Evolutionary conservation across 768 basidiomycete species (phyloP).

Genomic region (Leccinum ochraceum): DNA sequence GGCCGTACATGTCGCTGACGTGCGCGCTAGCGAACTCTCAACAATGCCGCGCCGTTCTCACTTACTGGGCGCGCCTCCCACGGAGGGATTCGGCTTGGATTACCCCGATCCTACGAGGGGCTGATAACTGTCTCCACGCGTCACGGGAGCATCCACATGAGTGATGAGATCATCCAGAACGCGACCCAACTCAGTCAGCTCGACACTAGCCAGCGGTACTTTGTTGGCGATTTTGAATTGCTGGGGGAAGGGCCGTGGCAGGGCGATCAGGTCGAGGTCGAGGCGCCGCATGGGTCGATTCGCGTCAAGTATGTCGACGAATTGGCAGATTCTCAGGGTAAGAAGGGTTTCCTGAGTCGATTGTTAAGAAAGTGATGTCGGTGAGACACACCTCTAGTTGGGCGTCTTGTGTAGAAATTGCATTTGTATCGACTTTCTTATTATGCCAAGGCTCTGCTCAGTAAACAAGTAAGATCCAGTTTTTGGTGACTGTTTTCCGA

Average conservation of each 20-base stretch:
- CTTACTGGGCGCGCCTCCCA: slow-evolving; percentile 13
- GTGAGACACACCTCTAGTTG: neutral
- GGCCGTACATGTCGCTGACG: neutral
- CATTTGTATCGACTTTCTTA: neutral
- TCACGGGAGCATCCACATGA: slow-evolving; percentile 18
- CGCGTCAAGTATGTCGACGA: slow-evolving; percentile 26
- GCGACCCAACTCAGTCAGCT: slow-evolving; percentile 27
- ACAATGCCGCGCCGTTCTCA: slow-evolving; percentile 16
- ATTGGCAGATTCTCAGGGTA: neutral
- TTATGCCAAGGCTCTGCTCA: too few species aligned
- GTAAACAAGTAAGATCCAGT: too few species aligned
- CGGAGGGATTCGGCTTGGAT: slow-evolving; percentile 13
- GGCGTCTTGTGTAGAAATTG: neutral
- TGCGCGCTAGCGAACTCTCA: slow-evolving; percentile 15
- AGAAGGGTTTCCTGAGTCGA: slow-evolving; percentile 20
- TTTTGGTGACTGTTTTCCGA: neutral
- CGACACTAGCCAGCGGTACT: slow-evolving; percentile 18
- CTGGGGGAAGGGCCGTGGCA: slow-evolving; percentile 23
- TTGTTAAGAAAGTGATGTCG: slow-evolving; percentile 19
- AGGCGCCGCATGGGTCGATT: slow-evolving; percentile 20
- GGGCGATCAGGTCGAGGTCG: slow-evolving; percentile 22
- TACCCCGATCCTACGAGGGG: slow-evolving; percentile 28
- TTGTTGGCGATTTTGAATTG: slow-evolving; percentile 25
- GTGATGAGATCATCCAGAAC: slow-evolving; percentile 15
- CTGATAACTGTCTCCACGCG: slow-evolving; percentile 18